These are phyloP conservation scores for Euphorbia tirucalli DNA, from an alignment of 345 rosid species.

Conservation along the genomic window DNA sequence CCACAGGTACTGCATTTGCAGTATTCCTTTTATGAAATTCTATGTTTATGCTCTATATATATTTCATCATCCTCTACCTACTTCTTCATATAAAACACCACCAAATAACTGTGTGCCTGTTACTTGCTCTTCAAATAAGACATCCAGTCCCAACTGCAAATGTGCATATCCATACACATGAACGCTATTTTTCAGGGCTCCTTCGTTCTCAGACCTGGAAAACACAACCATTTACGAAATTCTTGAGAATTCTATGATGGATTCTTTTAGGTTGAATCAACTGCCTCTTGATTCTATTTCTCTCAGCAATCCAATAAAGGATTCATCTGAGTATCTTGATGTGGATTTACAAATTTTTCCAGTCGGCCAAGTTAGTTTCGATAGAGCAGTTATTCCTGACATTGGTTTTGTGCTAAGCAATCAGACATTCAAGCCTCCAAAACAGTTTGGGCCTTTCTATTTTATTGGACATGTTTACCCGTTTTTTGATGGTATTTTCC, in stretches of 20 bases:
- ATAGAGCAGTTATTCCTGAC: conserved; percentile 32
- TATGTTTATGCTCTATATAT: too few species aligned
- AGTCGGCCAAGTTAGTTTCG: conserved; percentile 41
- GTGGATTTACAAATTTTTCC: conserved; percentile 59
- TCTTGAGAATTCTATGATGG: conserved; percentile 36
- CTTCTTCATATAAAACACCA: conserved; percentile 39
- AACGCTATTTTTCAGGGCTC: conserved; percentile 52
- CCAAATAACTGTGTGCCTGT: conserved; percentile 41
- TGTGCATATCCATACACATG: conserved; percentile 71
- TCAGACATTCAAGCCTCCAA: conserved; percentile 62
- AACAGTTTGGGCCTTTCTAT: conserved; percentile 53
- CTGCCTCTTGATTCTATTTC: conserved; percentile 66
- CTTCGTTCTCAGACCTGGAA: conserved; percentile 59
- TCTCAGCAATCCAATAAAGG: conserved; percentile 57
- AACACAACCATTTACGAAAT: conserved; percentile 30
- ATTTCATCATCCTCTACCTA: too few species aligned
- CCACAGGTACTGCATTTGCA: too few species aligned
- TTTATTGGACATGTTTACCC: conserved; percentile 40
- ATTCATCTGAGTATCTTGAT: conserved; percentile 36
- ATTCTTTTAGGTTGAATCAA: conserved; percentile 22
- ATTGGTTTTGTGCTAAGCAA: conserved; percentile 60
- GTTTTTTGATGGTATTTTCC: conserved; percentile 48
- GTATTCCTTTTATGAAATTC: too few species aligned
- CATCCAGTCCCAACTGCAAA: conserved; percentile 56
- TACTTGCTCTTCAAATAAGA: conserved; percentile 34